phyloP scores from a whole-genome alignment of 768 basidiomycete species.

The Suillus luteus region DNA sequence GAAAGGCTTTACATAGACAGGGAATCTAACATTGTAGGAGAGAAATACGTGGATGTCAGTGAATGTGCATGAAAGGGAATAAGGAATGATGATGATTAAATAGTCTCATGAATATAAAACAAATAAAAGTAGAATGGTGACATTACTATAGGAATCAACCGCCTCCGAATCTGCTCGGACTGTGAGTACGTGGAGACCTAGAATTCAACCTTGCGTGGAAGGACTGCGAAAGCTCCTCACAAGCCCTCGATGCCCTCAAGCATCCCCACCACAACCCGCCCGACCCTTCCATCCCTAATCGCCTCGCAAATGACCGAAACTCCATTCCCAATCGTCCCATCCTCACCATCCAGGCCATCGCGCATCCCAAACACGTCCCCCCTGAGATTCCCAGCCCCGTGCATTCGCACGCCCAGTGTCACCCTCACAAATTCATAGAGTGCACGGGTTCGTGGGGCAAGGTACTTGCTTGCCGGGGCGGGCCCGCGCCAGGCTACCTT shows the following conservation, averaged over 20 bases:
- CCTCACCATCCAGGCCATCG: conserved; percentile 51
- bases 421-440: conserved; percentile 79
- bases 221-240: background rate
- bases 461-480: conserved; percentile 66
- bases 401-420: conserved; percentile 76
- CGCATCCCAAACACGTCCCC: conserved; percentile 59
- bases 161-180: background rate
- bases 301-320: conserved; percentile 80
- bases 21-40: background rate
- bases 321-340: conserved; percentile 61
- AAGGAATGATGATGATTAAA: background rate
- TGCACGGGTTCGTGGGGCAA: conserved; percentile 54
- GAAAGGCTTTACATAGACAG: background rate
- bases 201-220: background rate
- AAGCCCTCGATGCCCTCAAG: conserved; percentile 37
- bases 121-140: background rate
- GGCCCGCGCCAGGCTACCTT: conserved; percentile 48
- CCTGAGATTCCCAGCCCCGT: conserved; percentile 72
- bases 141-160: too few relatives aligned
- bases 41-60: background rate
- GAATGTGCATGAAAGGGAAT: background rate
- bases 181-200: background rate
- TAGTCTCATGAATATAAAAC: background rate
- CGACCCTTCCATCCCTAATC: conserved; percentile 71
- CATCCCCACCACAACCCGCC: conserved; percentile 53